These are phyloP conservation scores for Aureobasidium sp. DNA, from an alignment of 2,329 filamentous ascomycete genomes.

Conservation along the genomic window DNA sequence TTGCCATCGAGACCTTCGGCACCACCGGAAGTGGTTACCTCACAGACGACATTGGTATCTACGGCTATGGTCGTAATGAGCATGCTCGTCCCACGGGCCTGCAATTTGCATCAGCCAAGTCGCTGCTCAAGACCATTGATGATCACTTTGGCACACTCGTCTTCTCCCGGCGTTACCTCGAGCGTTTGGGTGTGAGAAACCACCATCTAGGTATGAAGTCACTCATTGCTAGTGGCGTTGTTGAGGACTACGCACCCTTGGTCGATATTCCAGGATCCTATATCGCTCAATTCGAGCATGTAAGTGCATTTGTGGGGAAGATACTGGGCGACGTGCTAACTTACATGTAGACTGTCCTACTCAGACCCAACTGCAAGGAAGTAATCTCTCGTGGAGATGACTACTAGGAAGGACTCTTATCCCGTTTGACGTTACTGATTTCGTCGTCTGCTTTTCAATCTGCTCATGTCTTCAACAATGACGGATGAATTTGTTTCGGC, in stretches of 20 bases:
- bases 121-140: conserved; percentile 79
- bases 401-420: conserved; percentile 39
- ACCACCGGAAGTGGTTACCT: conserved; percentile 88
- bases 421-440: background rate
- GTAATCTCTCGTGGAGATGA: conserved; percentile 35
- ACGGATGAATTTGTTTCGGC: background rate
- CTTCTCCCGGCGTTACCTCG: conserved; percentile 84
- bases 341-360: conserved; percentile 40
- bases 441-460: background rate
- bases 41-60: conserved; percentile 70
- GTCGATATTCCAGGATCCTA: conserved; percentile 91
- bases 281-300: conserved; percentile 90
- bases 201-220: conserved; percentile 90
- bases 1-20: conserved; percentile 93
- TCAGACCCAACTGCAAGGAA: conserved; percentile 35
- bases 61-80: conserved; percentile 72
- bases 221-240: conserved; percentile 72
- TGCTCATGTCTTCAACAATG: background rate
- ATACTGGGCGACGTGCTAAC: background rate
- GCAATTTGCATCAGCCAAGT: conserved; percentile 74
- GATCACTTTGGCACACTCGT: conserved; percentile 94
- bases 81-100: conserved; percentile 72
- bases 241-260: conserved; percentile 84
- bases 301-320: conserved; percentile 43
- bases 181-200: conserved; percentile 89